Percentiles rank a stretch among this genome's conserved stretches.
phyloP scores from a whole-genome alignment of 257 asterid species.

The Buddleja alternifolia region DNA sequence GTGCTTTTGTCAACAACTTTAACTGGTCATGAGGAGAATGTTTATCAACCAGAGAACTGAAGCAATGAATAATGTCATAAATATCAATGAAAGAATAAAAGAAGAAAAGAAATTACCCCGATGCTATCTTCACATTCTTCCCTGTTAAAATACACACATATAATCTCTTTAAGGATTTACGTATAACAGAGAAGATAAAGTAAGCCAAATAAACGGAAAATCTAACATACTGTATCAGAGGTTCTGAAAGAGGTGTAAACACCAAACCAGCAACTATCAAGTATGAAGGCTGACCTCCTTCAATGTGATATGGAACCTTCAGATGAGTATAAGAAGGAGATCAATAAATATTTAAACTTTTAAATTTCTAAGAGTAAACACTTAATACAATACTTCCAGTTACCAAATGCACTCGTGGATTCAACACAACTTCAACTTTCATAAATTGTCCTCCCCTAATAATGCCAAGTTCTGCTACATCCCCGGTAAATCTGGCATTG shows the following conservation, averaged over 20 bases:
- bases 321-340: slow-evolving; percentile 28
- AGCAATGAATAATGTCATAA: neutral
- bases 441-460: slow-evolving; percentile 70
- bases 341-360: too few species aligned
- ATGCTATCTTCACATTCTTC: slow-evolving; percentile 90
- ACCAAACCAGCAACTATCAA: slow-evolving; percentile 94
- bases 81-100: neutral
- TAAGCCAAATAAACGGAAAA: too few species aligned
- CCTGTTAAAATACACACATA: slow-evolving; percentile 51
- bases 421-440: slow-evolving; percentile 70
- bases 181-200: too few species aligned
- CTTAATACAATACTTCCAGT: slow-evolving; percentile 28
- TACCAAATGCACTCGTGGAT: slow-evolving; percentile 88
- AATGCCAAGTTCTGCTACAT: slow-evolving; percentile 83
- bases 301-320: slow-evolving; percentile 95
- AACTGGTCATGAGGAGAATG: too few species aligned
- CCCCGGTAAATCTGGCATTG: slow-evolving; percentile 73
- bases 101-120: slow-evolving; percentile 57
- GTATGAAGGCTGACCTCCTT: slow-evolving; percentile 92
- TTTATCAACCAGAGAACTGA: too few species aligned
- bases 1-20: slow-evolving; percentile 82
- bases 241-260: slow-evolving; percentile 95
- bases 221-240: slow-evolving; percentile 81
- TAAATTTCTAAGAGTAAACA: too few species aligned
- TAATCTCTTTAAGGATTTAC: too few species aligned